Evolutionary conservation across 352 stramenopile species (phyloP).

Genomic region (Phytophthora melonis): DNA sequence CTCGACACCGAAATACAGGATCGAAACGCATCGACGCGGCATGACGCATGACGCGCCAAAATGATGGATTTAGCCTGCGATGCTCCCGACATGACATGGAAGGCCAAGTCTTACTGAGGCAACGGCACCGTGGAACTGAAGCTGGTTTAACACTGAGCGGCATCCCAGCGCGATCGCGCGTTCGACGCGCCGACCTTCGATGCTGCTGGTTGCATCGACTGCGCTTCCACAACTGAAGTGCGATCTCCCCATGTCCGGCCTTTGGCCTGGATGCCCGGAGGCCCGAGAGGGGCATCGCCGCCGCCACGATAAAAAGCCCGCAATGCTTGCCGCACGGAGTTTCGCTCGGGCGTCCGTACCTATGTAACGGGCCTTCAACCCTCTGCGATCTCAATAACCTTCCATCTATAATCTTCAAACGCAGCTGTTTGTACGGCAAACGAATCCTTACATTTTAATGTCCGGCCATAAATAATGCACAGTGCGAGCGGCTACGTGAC

Average conservation of each 20-base stretch:
- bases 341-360: constrained; percentile 26
- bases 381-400: not conserved
- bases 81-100: not conserved
- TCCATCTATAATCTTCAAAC: not conserved
- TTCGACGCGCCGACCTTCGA: not conserved
- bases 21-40: not conserved
- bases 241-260: not conserved
- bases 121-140: constrained; percentile 1
- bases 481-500: constrained; percentile 1
- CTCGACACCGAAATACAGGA: not conserved
- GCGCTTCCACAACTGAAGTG: not conserved
- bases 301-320: constrained; percentile 23
- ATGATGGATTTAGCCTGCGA: constrained; percentile 1
- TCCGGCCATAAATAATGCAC: not conserved
- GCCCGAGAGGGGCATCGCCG: not conserved
- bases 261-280: too few relatives aligned
- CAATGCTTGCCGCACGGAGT: not conserved
- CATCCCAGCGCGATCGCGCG: not conserved
- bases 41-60: not conserved
- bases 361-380: constrained; percentile 34
- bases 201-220: not conserved
- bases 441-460: not conserved
- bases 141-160: constrained; percentile 5
- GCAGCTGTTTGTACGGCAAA: not conserved
- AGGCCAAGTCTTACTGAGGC: not conserved